phyloP scores from a whole-genome alignment of 1,139 yeast genomes.

The Magnusiomyces tetraspermus region DNA sequence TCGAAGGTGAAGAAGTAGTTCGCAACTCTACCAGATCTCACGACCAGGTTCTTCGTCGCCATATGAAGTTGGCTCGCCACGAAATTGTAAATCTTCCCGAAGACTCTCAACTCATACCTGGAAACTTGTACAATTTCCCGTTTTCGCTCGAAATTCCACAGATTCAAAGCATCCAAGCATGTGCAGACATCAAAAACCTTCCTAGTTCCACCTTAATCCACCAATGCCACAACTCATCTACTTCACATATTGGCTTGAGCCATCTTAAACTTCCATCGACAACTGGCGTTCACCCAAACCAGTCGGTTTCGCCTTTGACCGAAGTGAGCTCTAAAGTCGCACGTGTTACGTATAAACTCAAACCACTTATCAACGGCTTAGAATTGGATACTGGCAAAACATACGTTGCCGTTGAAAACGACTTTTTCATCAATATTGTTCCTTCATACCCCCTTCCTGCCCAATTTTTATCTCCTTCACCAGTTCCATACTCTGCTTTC shows the following conservation, averaged over 20 bases:
- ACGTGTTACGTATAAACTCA: background rate
- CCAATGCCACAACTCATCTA: background rate
- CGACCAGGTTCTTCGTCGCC: slow-evolving; percentile 1
- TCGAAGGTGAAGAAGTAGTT: slow-evolving; percentile 3
- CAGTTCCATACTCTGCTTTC: background rate
- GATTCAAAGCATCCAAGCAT: background rate
- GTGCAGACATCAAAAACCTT: background rate
- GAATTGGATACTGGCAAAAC: background rate
- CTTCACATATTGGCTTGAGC: background rate
- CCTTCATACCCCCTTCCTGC: slow-evolving; percentile 1
- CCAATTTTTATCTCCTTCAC: background rate
- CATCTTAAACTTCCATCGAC: background rate
- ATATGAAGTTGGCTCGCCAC: background rate
- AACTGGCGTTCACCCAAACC: background rate
- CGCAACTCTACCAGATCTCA: background rate
- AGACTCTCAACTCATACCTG: background rate
- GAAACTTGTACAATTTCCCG: background rate
- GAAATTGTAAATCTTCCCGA: background rate
- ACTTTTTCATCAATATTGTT: background rate
- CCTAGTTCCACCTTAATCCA: background rate
- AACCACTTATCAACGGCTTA: background rate
- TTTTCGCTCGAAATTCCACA: slow-evolving; percentile 3
- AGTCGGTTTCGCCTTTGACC: background rate
- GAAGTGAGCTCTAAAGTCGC: background rate
- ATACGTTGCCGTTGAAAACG: background rate